Evolutionary conservation across 2,329 filamentous ascomycete genomes (phyloP).

Genomic region (Colletotrichum falcatum): DNA sequence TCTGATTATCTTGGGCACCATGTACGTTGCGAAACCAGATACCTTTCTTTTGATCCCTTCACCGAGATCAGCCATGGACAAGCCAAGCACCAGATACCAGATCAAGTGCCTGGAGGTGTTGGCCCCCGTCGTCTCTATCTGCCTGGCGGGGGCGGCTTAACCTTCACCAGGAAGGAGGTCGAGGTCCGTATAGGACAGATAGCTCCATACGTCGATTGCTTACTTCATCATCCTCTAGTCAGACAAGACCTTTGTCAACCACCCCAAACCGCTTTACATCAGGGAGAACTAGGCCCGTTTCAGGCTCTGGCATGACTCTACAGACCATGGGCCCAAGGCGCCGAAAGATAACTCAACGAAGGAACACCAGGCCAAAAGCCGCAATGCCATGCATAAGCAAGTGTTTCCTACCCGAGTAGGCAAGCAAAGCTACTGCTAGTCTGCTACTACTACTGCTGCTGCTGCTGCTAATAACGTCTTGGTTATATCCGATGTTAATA

Average conservation of each 20-base stretch:
- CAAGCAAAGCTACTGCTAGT: too few relatives aligned
- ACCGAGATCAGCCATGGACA: slow-evolving; percentile 12
- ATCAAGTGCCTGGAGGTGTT: slow-evolving; percentile 32
- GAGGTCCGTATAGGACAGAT: slow-evolving; percentile 72
- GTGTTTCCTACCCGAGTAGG: slow-evolving; percentile 63
- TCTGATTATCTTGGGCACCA: not conserved
- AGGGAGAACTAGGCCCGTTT: slow-evolving; percentile 65
- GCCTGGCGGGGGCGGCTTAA: slow-evolving; percentile 33
- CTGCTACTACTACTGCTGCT: too few relatives aligned
- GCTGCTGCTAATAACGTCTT: slow-evolving; percentile 66
- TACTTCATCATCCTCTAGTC: slow-evolving; percentile 75
- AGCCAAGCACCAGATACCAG: slow-evolving; percentile 6
- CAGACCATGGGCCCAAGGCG: slow-evolving; percentile 46
- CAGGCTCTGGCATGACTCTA: slow-evolving; percentile 65
- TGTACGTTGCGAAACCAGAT: not conserved
- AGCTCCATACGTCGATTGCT: slow-evolving; percentile 71
- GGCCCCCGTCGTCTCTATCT: slow-evolving; percentile 35
- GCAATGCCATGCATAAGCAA: slow-evolving; percentile 69
- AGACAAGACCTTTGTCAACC: slow-evolving; percentile 67
- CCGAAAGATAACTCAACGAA: slow-evolving; percentile 50
- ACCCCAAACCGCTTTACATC: slow-evolving; percentile 65
- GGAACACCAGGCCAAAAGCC: slow-evolving; percentile 65
- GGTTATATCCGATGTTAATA: slow-evolving; percentile 71
- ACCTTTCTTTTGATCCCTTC: not conserved
- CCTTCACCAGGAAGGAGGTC: slow-evolving; percentile 57